Evolutionary conservation across 192 early-diverging fungal species (phyloP).

Genomic region (Coemansia sp.): DNA sequence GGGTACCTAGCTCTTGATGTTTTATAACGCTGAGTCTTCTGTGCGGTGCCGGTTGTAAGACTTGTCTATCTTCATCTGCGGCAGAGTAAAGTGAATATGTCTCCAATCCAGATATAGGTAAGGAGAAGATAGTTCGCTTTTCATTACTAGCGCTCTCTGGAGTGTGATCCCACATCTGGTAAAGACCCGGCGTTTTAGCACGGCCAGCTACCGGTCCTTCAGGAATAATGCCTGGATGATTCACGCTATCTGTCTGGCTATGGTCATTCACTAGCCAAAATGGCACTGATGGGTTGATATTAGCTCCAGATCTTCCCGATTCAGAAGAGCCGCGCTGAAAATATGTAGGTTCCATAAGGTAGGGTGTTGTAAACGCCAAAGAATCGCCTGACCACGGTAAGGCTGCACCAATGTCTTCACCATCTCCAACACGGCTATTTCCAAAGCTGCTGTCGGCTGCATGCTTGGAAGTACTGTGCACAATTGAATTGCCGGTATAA

Average conservation of each 20-base stretch:
- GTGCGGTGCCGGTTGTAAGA: constrained; percentile 14
- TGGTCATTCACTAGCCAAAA: constrained; percentile 27
- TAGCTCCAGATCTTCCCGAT: constrained; percentile 27
- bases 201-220: neutral
- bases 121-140: neutral
- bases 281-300: constrained; percentile 10
- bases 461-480: constrained; percentile 3
- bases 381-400: constrained; percentile 12
- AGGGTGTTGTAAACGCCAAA: constrained; percentile 13
- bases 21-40: constrained; percentile 38
- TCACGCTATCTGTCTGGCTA: neutral
- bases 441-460: neutral
- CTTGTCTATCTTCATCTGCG: neutral
- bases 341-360: constrained; percentile 26
- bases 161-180: neutral
- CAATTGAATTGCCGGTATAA: constrained; percentile 6
- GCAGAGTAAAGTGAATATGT: neutral
- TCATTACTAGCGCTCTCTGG: neutral
- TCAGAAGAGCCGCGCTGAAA: constrained; percentile 45
- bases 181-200: neutral
- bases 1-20: constrained; percentile 25
- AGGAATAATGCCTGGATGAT: neutral
- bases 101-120: neutral
- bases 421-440: neutral
- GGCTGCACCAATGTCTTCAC: neutral